These are phyloP conservation scores for Chlorokybus atmophyticus DNA, from an alignment of 139 green algal species.

Conservation along the genomic window DNA sequence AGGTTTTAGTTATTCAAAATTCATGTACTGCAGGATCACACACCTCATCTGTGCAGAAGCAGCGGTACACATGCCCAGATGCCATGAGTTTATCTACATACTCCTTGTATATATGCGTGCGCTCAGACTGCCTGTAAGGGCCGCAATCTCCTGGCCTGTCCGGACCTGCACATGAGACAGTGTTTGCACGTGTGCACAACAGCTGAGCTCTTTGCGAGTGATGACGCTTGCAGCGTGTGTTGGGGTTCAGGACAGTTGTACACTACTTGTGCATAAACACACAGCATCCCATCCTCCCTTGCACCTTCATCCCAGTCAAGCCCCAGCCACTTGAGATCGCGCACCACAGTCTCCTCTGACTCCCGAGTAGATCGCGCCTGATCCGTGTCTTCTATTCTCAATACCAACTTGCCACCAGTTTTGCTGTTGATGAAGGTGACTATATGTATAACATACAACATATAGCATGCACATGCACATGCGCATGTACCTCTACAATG, in stretches of 20 bases:
- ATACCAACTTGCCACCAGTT: conserved; percentile 70
- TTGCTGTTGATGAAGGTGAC: conserved; percentile 3
- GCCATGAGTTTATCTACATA: conserved; percentile 77
- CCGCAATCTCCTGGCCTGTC: conserved; percentile 67
- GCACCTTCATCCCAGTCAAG: conserved; percentile 88
- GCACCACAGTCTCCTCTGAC: conserved; percentile 75
- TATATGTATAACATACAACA: no score
- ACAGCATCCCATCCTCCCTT: no score
- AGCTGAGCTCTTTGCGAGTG: not conserved
- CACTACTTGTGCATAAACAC: no score
- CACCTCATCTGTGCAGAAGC: conserved; percentile 96
- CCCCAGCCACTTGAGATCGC: conserved; percentile 89
- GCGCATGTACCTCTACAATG: no score
- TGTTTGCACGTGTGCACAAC: no score
- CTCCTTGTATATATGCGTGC: conserved; percentile 78
- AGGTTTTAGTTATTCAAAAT: no score
- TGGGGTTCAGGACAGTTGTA: no score
- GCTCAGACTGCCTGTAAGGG: conserved; percentile 92
- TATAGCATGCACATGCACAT: no score
- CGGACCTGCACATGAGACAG: conserved; percentile 35
- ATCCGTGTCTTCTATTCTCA: conserved; percentile 97
- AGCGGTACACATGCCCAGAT: conserved; percentile 74
- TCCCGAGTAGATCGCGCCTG: conserved; percentile 73
- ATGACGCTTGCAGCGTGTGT: no score
- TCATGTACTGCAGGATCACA: no score